These are phyloP conservation scores for Flaveria bidentis DNA, from an alignment of 129 eudicot species.

Conservation along the genomic window DNA sequence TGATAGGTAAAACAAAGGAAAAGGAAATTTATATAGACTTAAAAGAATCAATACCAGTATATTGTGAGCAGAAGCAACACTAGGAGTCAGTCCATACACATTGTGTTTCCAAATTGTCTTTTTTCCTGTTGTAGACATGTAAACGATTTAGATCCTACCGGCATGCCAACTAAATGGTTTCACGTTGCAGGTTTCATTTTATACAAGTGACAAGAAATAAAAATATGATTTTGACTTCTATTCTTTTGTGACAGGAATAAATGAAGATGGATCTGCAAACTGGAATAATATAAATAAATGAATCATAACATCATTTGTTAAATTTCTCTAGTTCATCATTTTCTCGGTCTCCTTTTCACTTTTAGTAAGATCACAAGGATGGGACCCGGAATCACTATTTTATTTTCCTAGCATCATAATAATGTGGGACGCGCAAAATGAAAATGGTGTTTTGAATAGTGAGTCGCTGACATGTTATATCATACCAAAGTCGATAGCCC, in stretches of 20 bases:
- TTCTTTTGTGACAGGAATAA: background rate
- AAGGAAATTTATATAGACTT: background rate
- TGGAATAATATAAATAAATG: background rate
- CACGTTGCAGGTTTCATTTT: background rate
- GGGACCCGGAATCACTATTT: too few species aligned
- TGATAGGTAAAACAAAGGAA: background rate
- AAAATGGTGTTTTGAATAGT: background rate
- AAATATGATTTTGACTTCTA: slow-evolving; percentile 2
- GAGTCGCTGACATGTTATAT: background rate
- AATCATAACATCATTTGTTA: background rate
- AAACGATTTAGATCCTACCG: background rate
- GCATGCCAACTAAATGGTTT: background rate
- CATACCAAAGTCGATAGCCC: slow-evolving; percentile 84
- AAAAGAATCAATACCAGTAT: slow-evolving; percentile 50
- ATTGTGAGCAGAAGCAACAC: slow-evolving; percentile 74
- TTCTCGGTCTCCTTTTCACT: too few species aligned
- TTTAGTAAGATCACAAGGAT: too few species aligned
- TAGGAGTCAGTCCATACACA: slow-evolving; percentile 71
- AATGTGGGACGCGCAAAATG: background rate
- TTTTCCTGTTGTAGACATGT: slow-evolving; percentile 50
- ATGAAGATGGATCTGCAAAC: too few species aligned
- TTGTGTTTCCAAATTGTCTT: slow-evolving; percentile 78
- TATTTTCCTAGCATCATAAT: background rate
- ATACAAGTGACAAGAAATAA: background rate
- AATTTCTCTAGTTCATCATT: too few species aligned